These are phyloP conservation scores for Pyrus hybrid DNA, from an alignment of 331 rosid species.

Conservation along the genomic window DNA sequence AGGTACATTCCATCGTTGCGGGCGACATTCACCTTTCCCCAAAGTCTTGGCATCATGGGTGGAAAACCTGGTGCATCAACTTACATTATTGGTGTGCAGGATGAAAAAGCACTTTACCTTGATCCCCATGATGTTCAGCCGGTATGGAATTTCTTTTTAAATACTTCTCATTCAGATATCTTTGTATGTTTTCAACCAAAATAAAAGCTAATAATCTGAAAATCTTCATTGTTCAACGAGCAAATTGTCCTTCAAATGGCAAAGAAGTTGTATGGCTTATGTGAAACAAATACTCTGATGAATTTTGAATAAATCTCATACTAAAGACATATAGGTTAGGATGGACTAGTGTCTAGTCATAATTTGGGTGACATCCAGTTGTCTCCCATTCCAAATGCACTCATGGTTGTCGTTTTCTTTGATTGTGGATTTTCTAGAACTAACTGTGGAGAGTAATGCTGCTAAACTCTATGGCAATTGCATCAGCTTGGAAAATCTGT, in stretches of 20 bases:
- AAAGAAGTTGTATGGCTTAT: background rate
- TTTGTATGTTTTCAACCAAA: background rate
- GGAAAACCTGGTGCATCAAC: conserved; percentile 94
- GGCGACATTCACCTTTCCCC: conserved; percentile 81
- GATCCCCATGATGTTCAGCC: conserved; percentile 93
- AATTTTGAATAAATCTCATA: background rate
- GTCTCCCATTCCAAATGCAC: too few relatives aligned
- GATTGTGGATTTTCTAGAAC: too few relatives aligned
- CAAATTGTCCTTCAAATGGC: background rate
- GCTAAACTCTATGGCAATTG: too few relatives aligned
- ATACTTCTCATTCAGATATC: background rate
- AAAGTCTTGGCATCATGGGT: conserved; percentile 94
- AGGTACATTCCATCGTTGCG: conserved; percentile 85
- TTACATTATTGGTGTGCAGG: conserved; percentile 83
- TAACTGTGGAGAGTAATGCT: too few relatives aligned
- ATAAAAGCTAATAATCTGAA: background rate
- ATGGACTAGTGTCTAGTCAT: background rate
- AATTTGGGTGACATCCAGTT: too few relatives aligned
- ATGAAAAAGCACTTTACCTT: conserved; percentile 81
- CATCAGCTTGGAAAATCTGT: too few relatives aligned
- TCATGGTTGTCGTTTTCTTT: too few relatives aligned
- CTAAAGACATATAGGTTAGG: background rate
- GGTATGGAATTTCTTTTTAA: conserved; percentile 28
- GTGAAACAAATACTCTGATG: background rate
- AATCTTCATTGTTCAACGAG: background rate